Evolutionary conservation across 148 eudicot genomes (phyloP), one percentile per base, ranked within the genome.

Genomic region (Rhododendron mucronatum): DNA sequence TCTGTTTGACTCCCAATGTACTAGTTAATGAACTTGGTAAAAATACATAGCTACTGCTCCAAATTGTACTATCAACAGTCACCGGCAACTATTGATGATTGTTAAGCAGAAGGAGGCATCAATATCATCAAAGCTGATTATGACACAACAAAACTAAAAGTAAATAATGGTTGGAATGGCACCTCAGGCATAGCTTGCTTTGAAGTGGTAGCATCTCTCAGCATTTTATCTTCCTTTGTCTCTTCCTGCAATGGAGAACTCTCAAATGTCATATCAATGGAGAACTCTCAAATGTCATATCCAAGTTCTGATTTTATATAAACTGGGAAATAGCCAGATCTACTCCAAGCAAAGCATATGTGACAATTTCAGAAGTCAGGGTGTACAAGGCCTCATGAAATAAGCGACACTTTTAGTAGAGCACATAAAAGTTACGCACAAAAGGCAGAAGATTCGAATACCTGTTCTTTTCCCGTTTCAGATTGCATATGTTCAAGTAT

Each of bases 401-500:
- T 78, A 69, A 67, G 45, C 10, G 55, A 80, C 18, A 65, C 59
- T 18, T 12, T 4, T 6, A 28, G 28, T 44, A 41, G 4, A 67
- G 47, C 10, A 20, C 16, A 48, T 12, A 18, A 51, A 21, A 71
- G 59, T 41, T 13, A 15, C 0, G 3, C 5, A 26, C 7, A 35
- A 85, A 30, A 57, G 53, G 16, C 73, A 84, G 41, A 73, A 57
- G 37, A 71, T 78, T 16, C 48, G 28, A 35, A 78, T 90, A 95
- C 99, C 98, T 93, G 91, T 67, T 86, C 85, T 83, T 73, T 93
- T 81, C 85, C 84, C 78, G 82, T 76, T 90, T 95, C 96, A 76
- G 94, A 90, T 87, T 95, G 96, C 95, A 91, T 89, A 87, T 90
- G 86, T 71, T 92, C 85, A 78, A 96, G 73, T 59, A 97, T 89